These are phyloP conservation scores for Botrytis fabae DNA, from an alignment of 2,329 filamentous ascomycete genomes.

Conservation along the genomic window DNA sequence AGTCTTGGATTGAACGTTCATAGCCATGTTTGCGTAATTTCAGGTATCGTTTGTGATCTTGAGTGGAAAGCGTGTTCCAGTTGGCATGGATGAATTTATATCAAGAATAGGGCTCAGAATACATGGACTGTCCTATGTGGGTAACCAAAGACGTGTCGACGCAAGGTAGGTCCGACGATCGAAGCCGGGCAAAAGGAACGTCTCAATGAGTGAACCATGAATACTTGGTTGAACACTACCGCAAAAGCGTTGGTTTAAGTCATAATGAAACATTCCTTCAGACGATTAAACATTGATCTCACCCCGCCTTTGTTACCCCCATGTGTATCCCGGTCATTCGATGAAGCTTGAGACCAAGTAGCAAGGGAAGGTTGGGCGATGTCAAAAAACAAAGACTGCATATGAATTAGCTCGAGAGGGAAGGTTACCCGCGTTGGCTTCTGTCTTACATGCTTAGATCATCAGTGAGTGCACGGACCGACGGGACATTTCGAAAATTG, in stretches of 20 bases:
- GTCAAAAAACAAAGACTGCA: background rate
- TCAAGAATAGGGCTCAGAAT: background rate
- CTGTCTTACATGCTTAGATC: background rate
- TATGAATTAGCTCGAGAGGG: background rate
- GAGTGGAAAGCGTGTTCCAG: background rate
- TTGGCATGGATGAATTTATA: background rate
- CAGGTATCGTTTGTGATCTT: background rate
- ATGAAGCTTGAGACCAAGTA: too few relatives aligned
- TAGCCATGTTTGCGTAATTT: constrained; percentile 31
- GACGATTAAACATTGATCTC: background rate
- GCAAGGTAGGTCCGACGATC: background rate
- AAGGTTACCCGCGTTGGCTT: background rate
- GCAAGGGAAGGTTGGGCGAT: background rate
- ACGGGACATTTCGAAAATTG: background rate
- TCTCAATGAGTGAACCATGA: background rate
- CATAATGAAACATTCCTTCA: background rate
- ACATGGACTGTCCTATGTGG: background rate
- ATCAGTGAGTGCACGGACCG: background rate
- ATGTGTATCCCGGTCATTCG: background rate
- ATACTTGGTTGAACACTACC: background rate
- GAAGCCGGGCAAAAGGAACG: background rate
- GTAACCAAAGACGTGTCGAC: background rate
- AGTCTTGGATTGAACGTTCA: constrained; percentile 47
- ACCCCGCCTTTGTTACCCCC: background rate
- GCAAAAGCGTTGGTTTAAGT: background rate